Base-by-base conservation (phyloP, 1,139 yeast genomes). In the Kodamaea alishanica region DNA sequence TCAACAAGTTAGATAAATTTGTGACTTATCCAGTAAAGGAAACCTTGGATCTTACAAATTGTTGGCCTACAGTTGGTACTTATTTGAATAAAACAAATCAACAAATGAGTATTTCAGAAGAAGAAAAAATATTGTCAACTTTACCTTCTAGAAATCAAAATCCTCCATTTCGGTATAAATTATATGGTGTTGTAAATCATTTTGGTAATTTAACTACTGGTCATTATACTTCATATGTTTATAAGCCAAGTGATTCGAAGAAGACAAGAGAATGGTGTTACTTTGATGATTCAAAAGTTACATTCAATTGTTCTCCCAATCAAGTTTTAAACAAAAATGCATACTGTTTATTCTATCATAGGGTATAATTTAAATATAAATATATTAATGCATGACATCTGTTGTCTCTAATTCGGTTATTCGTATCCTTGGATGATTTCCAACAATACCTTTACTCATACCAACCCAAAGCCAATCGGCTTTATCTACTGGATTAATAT, bases 111-210 rank as follows among this genome's bases (percentile, higher is more conserved):
- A 49, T 63, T 37, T 61, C 63, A n/a, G 62, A 63, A 27, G 84
- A 78, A 43, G 52, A 56, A n/a, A 53, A 60, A 32, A 61, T 72
- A 30, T 58, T 83, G 30, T 51, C 68, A 2, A 69, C 76, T 8
- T 64, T 85, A 32, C 94, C 95, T 0, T 54, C 69, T 0, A 68
- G 96, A 47, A 89, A 86, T 22, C 97, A 89, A 60, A 58, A 60
- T 0, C 84, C 95, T 1, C 96, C 96, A 2, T 89, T 85, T 60
- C 67, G 75, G 27, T 92, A 90, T 59, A 79, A 78, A 48, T 63
- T 92, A 28, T 86, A 81, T 51, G 95, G 85, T 0, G 95, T 90
- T 26, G 92, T 90, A n/a, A 85, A 87, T 51, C 98, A 92, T 61
- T 76, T 70, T 46, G 97, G 98, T 2, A 65, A 70, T 24, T 67